Base-by-base conservation (phyloP, 257 asterid genomes). In the Craterostigma plantagineum region DNA sequence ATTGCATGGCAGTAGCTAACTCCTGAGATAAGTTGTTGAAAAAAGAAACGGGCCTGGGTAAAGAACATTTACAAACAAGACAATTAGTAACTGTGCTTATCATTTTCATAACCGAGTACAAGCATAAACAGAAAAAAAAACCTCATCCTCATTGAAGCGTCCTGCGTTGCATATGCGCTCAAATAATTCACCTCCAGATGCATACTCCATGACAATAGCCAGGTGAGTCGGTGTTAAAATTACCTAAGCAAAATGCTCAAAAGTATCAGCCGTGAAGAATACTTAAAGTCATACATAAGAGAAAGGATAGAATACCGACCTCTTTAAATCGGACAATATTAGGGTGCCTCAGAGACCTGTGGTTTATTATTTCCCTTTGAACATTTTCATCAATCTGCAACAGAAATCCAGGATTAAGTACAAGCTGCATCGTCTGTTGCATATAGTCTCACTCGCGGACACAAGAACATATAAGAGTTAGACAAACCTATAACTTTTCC, bases 181-280 rank as follows among this genome's bases (percentile, higher is more conserved):
- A 53, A 79, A 83, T 39, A 83, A 71, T 68, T 83, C 95, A 39
- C 95, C 95, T 16, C 95, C 95, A 35, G 95, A 73, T 58, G 95
- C 95, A 69, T 73, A 83, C 61, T 83, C 93, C 95, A 83, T 83
- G 54, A 79, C 91, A 53, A 83, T 83, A 44, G 95, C 95, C 16
- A 83, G 75, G 67, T 83, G 95, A 38, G 85, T 76, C 23, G 95
- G 95, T 14, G 93, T 83, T 18, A 83, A 56, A 61, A 83, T 76
- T 59, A 83, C 91, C 95, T 83, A 50, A 57, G 42, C 35, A 45
- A 17, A 46, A 54, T 38, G n/a, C 18, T 40, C 10, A 14, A 40
- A 34, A 37, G 38, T 16, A 46, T 12, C 34, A 43, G 45, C 41
- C 52, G 35, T 34, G 23, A 13, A 40, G 38, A 33, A n/a, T 16